A percentile compares a stretch with the other conserved stretches of the same genome.
These are phyloP conservation scores for Colletotrichum cereale DNA, from an alignment of 2,329 filamentous ascomycete genomes.

Conservation along the genomic window DNA sequence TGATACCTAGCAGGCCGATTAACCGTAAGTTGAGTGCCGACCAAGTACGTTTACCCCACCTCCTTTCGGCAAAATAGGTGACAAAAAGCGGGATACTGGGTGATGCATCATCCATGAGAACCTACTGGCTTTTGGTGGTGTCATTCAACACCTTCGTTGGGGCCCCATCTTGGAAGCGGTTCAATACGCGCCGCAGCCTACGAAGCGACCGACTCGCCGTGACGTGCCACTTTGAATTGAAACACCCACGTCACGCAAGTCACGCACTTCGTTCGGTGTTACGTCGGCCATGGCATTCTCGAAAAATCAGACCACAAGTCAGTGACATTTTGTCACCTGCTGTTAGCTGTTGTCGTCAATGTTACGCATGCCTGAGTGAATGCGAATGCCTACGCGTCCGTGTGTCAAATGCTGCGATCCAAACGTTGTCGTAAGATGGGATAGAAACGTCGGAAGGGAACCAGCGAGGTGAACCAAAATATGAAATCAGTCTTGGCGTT, in stretches of 20 bases:
- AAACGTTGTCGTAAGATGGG: not conserved
- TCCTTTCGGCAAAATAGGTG: not conserved
- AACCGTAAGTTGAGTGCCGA: not conserved
- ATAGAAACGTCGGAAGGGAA: not conserved
- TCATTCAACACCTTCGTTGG: not conserved
- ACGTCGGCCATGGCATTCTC: not conserved
- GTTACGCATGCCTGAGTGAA: not conserved
- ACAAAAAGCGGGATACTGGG: not conserved
- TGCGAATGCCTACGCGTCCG: not conserved
- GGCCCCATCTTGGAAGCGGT: not conserved
- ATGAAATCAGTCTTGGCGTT: not conserved
- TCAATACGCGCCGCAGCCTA: not conserved
- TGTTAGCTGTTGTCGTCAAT: not conserved
- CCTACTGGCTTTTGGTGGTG: not conserved
- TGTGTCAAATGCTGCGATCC: not conserved
- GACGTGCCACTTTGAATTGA: not conserved
- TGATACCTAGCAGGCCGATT: not conserved
- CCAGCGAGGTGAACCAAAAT: not conserved
- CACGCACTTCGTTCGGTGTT: not conserved
- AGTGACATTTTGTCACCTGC: too few relatives aligned
- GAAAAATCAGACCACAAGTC: not conserved
- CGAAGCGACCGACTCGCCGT: not conserved
- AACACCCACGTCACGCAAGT: not conserved
- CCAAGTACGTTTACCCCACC: not conserved
- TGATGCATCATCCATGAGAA: not conserved